Base-by-base conservation (phyloP, 129 eudicot species). In the Artemisia annua region DNA sequence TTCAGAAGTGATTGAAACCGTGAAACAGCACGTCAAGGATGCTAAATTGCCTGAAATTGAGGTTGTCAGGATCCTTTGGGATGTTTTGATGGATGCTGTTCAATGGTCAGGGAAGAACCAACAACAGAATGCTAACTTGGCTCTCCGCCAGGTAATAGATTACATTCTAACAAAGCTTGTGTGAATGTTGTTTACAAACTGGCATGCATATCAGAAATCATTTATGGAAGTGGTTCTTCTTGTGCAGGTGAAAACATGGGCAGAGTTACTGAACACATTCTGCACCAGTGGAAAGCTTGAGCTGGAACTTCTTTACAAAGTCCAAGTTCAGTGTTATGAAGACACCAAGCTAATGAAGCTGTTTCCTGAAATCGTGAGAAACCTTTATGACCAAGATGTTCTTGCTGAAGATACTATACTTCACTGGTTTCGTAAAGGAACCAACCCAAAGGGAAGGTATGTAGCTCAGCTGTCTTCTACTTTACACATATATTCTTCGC, bases 71-170 rank as follows among this genome's bases (percentile, higher is more conserved):
- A 87, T 94, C 69, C 76, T 94, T 26, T 94, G 99, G 99, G 99
- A 95, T 85, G 94, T 88, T 8, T 61, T 95, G 86, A 95, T 95
- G 99, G 99, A 95, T 80, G 84, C 99, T 75, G 97, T 95, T 71
- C 97, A 91, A 57, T 95, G 99, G 99, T 95, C 99, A 70, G 97
- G 99, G 44, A 95, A 95, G 82, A 95, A 95, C 48, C 99, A 95
- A 67, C 99, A 95, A 83, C 99, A 95, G 81, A 95, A 95, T 82
- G 97, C 97, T 55, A 95, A 95, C 71, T 69, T 84, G 17, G 99
- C 97, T 68, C 82, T 95, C 12, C 96, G 94, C 19, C 99, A 95
- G 98, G 98, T 94, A 76, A 65, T 11, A 39, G 0, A 39, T 39
- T 10, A 5, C 46, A 39, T 39, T 39, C 2, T 39, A 39, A 39